phyloP scores from a whole-genome alignment of 257 asterid genomes.

The Lycium ferocissimum region DNA sequence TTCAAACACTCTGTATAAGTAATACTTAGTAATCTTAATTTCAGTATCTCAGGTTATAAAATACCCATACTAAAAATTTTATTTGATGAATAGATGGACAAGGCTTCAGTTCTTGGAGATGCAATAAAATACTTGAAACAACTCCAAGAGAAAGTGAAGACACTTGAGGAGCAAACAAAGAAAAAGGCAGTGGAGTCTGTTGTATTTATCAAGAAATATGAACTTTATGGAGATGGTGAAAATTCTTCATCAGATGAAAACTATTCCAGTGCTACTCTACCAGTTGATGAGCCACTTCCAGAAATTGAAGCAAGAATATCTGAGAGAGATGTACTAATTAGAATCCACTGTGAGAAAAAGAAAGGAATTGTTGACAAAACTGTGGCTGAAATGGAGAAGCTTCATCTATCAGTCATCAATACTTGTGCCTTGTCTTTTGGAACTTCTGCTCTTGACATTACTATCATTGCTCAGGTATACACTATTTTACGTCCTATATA shows the following conservation, averaged over 20 bases:
- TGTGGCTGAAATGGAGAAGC: slow-evolving; percentile 64
- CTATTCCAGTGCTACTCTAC: slow-evolving; percentile 14
- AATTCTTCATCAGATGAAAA: slow-evolving; percentile 46
- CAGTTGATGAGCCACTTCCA: slow-evolving; percentile 52
- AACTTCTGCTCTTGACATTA: slow-evolving; percentile 63
- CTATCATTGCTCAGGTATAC: slow-evolving; percentile 71
- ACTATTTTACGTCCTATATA: neutral
- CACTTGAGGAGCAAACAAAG: slow-evolving; percentile 68
- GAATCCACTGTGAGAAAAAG: slow-evolving; percentile 69
- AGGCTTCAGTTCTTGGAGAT: slow-evolving; percentile 90
- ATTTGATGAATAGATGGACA: slow-evolving; percentile 60
- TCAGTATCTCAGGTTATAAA: neutral
- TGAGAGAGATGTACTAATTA: slow-evolving; percentile 58
- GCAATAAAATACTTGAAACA: slow-evolving; percentile 81
- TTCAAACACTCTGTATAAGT: too few relatives aligned
- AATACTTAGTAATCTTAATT: too few relatives aligned
- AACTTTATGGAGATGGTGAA: slow-evolving; percentile 36
- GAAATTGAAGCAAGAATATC: slow-evolving; percentile 67
- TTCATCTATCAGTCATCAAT: slow-evolving; percentile 59
- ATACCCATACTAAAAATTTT: neutral
- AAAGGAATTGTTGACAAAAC: slow-evolving; percentile 61
- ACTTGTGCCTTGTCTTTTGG: slow-evolving; percentile 71
- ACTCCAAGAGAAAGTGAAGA: slow-evolving; percentile 72
- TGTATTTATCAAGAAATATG: slow-evolving; percentile 59
- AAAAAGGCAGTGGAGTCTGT: slow-evolving; percentile 54